Evolutionary conservation across 1,139 yeast species (phyloP).

Genomic region (Blastobotrys arbuscula): DNA sequence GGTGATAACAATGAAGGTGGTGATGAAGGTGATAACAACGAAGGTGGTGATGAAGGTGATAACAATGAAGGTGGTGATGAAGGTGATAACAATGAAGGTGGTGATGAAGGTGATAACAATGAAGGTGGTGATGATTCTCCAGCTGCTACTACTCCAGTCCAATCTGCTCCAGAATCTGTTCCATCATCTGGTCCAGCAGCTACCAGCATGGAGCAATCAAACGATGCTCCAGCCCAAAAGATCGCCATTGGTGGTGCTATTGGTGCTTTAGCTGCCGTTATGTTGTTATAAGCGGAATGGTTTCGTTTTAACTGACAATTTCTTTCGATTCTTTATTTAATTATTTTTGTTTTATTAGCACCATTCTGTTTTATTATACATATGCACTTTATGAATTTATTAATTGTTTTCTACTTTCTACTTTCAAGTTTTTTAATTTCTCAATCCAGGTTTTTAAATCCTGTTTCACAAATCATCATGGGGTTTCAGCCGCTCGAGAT

Average conservation of each 20-base stretch:
- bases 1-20: not conserved
- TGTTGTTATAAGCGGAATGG: constrained; percentile 8
- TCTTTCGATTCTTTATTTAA: not conserved
- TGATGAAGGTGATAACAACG: not conserved
- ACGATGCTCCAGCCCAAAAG: constrained; percentile 6
- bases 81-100: constrained; percentile 1
- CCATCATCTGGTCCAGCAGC: not conserved
- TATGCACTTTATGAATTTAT: not conserved
- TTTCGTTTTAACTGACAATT: not conserved
- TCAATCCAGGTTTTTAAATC: not conserved
- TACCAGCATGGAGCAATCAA: constrained; percentile 1
- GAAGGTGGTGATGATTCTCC: constrained; percentile 1
- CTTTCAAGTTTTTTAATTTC: not conserved
- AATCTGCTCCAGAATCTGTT: constrained; percentile 6
- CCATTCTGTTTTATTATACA: not conserved
- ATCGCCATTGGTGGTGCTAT: constrained; percentile 10
- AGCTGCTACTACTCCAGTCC: not conserved
- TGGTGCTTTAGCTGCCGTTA: constrained; percentile 10
- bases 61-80: not conserved
- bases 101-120: not conserved
- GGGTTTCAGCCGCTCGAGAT: no score
- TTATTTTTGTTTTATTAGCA: not conserved
- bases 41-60: not conserved
- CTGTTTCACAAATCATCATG: no score
- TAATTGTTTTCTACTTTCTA: not conserved